A percentile compares a stretch with the other conserved stretches of the same genome.
phyloP scores from a whole-genome alignment of 169 alveolate genomes.

The Perkinsus chesapeaki region DNA sequence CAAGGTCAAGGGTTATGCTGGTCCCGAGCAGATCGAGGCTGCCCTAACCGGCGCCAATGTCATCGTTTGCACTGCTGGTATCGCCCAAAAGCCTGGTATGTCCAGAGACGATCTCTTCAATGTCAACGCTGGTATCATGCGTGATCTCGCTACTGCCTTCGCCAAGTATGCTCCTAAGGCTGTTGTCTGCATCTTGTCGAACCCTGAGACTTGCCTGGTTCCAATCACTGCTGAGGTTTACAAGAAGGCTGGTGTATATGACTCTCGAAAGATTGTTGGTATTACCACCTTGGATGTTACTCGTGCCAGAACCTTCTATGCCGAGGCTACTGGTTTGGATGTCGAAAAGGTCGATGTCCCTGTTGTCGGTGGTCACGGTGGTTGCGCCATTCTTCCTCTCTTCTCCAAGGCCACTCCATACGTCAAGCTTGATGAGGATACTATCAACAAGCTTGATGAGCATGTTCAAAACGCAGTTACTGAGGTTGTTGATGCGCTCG shows the following conservation, averaged over 20 bases:
- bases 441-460: neutral
- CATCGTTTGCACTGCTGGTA: conserved; percentile 42
- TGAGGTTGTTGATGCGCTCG: conserved; percentile 14
- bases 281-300: conserved; percentile 46
- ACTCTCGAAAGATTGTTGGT: conserved; percentile 40
- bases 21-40: conserved; percentile 12
- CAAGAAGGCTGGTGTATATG: conserved; percentile 35
- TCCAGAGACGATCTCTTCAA: conserved; percentile 40
- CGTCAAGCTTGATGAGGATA: neutral
- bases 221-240: conserved; percentile 12
- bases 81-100: conserved; percentile 45
- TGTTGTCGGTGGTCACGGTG: conserved; percentile 53
- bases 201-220: conserved; percentile 43
- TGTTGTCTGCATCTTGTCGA: conserved; percentile 39
- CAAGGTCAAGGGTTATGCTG: conserved; percentile 38
- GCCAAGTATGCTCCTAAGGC: conserved; percentile 39
- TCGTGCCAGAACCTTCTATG: conserved; percentile 39
- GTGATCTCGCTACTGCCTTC: conserved; percentile 38
- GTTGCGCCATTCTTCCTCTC: conserved; percentile 6
- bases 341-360: conserved; percentile 11
- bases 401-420: conserved; percentile 15
- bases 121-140: conserved; percentile 35
- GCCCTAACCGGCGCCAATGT: conserved; percentile 39
- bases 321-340: conserved; percentile 24
- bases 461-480: conserved; percentile 3